These are phyloP conservation scores for Fusarium virguliforme DNA, from an alignment of 2,329 filamentous ascomycete genomes.

Conservation along the genomic window DNA sequence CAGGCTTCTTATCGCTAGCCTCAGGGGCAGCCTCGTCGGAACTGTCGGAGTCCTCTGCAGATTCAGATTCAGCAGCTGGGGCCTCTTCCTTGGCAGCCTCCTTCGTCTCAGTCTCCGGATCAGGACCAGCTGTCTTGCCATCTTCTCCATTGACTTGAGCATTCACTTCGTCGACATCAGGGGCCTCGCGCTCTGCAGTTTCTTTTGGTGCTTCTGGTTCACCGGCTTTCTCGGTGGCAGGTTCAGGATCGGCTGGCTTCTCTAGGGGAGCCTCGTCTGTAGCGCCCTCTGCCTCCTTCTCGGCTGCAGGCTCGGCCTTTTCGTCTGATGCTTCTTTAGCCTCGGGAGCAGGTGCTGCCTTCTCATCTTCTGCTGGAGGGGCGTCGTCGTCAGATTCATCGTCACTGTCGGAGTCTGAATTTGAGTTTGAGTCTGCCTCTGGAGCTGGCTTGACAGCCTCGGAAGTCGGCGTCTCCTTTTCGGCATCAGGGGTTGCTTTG, in stretches of 20 bases:
- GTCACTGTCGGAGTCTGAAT: conserved; percentile 14
- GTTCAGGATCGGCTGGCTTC: conserved; percentile 1
- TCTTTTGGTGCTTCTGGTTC: conserved; percentile 28
- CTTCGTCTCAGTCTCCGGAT: conserved; percentile 14
- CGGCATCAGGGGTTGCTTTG: conserved; percentile 7
- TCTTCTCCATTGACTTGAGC: conserved; percentile 24
- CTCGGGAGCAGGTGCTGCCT: conserved; percentile 9
- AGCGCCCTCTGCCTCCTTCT: conserved; percentile 14
- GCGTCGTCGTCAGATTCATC: conserved; percentile 16
- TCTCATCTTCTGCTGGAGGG: background rate
- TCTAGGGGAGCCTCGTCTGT: conserved; percentile 19
- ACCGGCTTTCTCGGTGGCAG: conserved; percentile 12
- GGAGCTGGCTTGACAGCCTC: conserved; percentile 11
- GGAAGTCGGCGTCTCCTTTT: conserved; percentile 4
- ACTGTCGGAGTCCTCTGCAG: conserved; percentile 25
- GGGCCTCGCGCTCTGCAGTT: conserved; percentile 12
- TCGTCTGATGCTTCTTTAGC: conserved; percentile 13
- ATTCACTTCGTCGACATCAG: conserved; percentile 25
- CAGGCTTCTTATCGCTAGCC: conserved; percentile 15
- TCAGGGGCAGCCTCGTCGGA: conserved; percentile 5
- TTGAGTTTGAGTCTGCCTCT: conserved; percentile 11
- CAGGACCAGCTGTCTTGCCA: conserved; percentile 10
- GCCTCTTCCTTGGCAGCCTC: conserved; percentile 20
- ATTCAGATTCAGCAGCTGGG: conserved; percentile 14
- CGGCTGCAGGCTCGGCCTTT: background rate